Base-by-base conservation (phyloP, 2,329 filamentous ascomycete genomes). In the Aureobasidium subglaciale region DNA sequence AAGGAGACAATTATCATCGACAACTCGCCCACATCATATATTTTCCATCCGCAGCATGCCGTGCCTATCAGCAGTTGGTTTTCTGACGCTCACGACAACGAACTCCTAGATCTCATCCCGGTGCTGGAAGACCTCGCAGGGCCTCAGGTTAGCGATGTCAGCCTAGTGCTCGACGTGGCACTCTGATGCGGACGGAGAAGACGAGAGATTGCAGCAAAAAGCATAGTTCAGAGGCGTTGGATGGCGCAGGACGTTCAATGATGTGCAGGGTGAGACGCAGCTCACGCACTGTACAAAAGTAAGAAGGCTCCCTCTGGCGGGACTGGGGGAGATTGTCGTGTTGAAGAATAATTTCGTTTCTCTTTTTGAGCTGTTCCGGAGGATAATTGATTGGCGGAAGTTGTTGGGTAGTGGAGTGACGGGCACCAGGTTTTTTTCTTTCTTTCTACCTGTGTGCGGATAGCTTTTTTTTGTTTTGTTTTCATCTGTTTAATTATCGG, bases 11-110 rank as follows among this genome's bases (percentile, higher is more conserved):
- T 99, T 69, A 99, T 99, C 71, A 99, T 99, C 67, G 93, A 99
- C 77, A 99, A 99, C 74, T 97, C 93, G 43, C 93, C 93, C 2
- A 99, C 93, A 4, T 97, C 92, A 11, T 99, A 99, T 77, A 97
- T 99, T 66, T 99, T 99, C 81, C 93, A 99, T 70, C 93, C 93
- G 22, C 92, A 99, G 76, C 93, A 99, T 71, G 93, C 93, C 59
- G 92, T 99, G 48, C 93, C 93, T 24, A 99, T 99, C 75, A 96
- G 91, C 81, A 97, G 92, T 79, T 99, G 93, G 93, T 99, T 99
- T 76, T 96, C 91, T 63, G 93, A 99, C 74, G 93, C 93, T 59
- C 93, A 99, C 73, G 93, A 99, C 76, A 99, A 99, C 74, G 93
- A 99, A 79, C 81, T 99, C 60, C 80, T 99, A 67, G 93, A 99